Percentiles rank a stretch among this genome's conserved stretches.
These are phyloP conservation scores for Ogataea populi-albae DNA, from an alignment of 805 yeast species.

Conservation along the genomic window DNA sequence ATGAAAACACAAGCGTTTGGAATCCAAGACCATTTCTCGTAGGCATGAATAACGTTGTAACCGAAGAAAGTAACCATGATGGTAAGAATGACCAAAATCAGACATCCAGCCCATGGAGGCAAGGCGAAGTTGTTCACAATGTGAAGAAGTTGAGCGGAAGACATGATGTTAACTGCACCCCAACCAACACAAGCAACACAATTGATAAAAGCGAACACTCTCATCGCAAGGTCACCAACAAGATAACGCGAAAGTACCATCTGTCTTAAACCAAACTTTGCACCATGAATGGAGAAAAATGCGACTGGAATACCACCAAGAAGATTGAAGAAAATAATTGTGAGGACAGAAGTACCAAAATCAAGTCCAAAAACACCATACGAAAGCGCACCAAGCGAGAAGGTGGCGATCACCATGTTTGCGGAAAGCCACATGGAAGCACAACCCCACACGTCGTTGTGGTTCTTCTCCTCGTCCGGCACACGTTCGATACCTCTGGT, in stretches of 20 bases:
- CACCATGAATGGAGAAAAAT: conserved; percentile 78
- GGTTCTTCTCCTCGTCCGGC: conserved; percentile 74
- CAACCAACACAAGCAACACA: conserved; percentile 89
- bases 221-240: conserved; percentile 70
- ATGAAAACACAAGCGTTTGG: conserved; percentile 74
- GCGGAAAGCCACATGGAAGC: conserved; percentile 92
- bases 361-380: conserved; percentile 58
- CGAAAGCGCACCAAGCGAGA: conserved; percentile 72
- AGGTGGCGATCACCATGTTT: conserved; percentile 81
- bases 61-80: conserved; percentile 79
- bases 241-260: conserved; percentile 77
- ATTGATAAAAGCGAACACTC: conserved; percentile 75
- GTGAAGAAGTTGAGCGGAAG: conserved; percentile 79
- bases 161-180: conserved; percentile 91
- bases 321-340: conserved; percentile 68
- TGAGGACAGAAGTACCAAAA: conserved; percentile 68
- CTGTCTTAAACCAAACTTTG: conserved; percentile 82
- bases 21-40: conserved; percentile 86
- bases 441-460: conserved; percentile 61
- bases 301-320: conserved; percentile 81
- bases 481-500: conserved; percentile 78
- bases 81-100: conserved; percentile 66
- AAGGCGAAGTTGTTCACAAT: conserved; percentile 62
- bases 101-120: conserved; percentile 91
- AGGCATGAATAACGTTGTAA: conserved; percentile 73